A percentile compares a stretch with the other conserved stretches of the same genome.
Conservation (phyloP, 345 rosid genomes). For the Pugionium cornutum region DNA sequence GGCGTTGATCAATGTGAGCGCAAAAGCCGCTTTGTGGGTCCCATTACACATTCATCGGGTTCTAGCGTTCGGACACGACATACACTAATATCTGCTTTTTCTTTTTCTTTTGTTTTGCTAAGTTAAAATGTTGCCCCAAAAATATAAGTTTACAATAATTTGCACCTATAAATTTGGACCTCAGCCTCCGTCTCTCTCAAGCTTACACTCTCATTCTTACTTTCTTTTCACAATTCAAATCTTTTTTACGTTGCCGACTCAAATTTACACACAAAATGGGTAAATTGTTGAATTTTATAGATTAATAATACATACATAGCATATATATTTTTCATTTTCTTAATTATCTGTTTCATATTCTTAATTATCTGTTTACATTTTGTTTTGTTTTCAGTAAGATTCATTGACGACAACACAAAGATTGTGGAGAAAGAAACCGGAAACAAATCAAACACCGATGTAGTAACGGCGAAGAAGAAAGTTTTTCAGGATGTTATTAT, state of each 20-base stretch:
- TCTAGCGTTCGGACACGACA: constrained; percentile 39
- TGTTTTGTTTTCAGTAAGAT: constrained; percentile 42
- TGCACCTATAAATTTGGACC: constrained; percentile 36
- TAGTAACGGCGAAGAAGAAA: constrained; percentile 27
- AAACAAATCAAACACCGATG: constrained; percentile 30
- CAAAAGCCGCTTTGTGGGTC: constrained; percentile 30
- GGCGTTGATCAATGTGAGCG: constrained; percentile 29
- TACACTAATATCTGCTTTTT: constrained; percentile 22
- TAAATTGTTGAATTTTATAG: constrained; percentile 18
- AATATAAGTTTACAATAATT: constrained; percentile 26
- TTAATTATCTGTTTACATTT: not conserved
- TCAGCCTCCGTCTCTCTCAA: constrained; percentile 39
- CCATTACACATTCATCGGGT: constrained; percentile 31
- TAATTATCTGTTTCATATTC: not conserved
- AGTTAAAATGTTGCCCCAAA: constrained; percentile 25
- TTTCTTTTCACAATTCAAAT: constrained; percentile 27
- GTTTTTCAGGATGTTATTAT: constrained; percentile 40
- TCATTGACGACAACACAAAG: constrained; percentile 41
- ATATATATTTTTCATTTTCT: constrained; percentile 4
- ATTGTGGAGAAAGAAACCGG: constrained; percentile 53
- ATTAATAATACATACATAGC: not conserved
- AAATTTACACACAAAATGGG: constrained; percentile 28
- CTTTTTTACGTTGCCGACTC: constrained; percentile 3
- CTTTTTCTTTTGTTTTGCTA: not conserved
- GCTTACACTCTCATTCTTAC: constrained; percentile 31